These are phyloP conservation scores for Grosmannia huntii DNA, from an alignment of 2,329 filamentous ascomycete species.

Conservation along the genomic window DNA sequence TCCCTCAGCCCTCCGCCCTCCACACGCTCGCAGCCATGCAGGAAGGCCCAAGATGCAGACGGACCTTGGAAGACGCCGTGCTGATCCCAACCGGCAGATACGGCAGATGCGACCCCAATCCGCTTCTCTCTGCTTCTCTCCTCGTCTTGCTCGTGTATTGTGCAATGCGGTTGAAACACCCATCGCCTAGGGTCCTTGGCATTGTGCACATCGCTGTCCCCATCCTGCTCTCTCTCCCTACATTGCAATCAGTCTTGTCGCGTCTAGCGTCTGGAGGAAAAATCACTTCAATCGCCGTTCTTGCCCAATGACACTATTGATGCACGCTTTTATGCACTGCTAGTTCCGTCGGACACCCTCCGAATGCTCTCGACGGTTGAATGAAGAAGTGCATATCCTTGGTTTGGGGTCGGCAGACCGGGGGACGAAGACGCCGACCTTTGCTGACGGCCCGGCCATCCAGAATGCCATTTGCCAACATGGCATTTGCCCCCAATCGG, in stretches of 20 bases:
- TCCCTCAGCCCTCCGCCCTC: background rate
- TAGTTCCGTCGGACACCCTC: background rate
- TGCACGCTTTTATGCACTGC: background rate
- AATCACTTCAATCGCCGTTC: background rate
- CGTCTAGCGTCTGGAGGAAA: background rate
- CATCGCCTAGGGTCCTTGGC: background rate
- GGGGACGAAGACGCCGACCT: background rate
- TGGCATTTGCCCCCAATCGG: background rate
- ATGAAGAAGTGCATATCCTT: background rate
- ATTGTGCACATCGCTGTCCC: background rate
- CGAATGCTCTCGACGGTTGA: background rate
- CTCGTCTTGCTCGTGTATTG: background rate
- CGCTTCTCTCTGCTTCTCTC: background rate
- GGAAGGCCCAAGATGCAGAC: background rate
- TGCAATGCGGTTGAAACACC: background rate
- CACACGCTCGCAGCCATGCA: background rate
- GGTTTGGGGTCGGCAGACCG: background rate
- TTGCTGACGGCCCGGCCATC: background rate
- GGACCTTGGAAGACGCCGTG: background rate
- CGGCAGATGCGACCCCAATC: background rate
- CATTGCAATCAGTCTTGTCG: background rate
- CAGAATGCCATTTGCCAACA: background rate
- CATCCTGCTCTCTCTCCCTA: background rate
- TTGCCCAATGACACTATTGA: background rate
- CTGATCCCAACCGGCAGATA: background rate